Evolutionary conservation across 441 rosid genomes (phyloP).

Genomic region (Populus hybrid): DNA sequence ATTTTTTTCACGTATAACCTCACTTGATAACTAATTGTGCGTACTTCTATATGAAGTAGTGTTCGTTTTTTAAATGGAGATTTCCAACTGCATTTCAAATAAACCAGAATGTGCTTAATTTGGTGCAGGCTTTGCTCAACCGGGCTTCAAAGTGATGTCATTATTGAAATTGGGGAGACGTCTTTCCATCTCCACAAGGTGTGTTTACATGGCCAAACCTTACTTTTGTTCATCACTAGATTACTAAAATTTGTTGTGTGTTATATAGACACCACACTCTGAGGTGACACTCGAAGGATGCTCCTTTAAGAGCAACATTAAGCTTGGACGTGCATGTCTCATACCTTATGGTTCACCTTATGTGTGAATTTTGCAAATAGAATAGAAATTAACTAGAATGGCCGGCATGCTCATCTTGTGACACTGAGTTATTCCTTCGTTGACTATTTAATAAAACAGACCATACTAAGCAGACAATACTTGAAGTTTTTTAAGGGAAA

Average conservation of each 20-base stretch:
- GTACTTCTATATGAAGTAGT: not conserved
- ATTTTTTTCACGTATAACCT: not conserved
- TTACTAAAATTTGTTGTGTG: not conserved
- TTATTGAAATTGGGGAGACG: slow-evolving; percentile 64
- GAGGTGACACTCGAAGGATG: not conserved
- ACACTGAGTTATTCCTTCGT: not conserved
- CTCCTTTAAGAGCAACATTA: not conserved
- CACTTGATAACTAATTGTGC: not conserved
- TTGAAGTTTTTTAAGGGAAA: not conserved
- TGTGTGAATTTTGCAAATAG: not conserved
- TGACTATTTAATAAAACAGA: not conserved
- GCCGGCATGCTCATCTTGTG: not conserved
- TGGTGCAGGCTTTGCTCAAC: slow-evolving; percentile 71
- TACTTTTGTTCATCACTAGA: not conserved
- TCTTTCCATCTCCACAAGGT: slow-evolving; percentile 90
- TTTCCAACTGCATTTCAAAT: not conserved
- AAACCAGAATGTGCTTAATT: not conserved
- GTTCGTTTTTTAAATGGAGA: not conserved
- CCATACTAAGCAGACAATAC: not conserved
- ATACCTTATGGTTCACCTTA: not conserved
- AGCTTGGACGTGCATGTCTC: not conserved
- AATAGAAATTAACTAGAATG: not conserved
- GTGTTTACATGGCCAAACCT: slow-evolving; percentile 18
- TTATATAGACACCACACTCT: not conserved
- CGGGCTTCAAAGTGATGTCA: slow-evolving; percentile 82